A percentile compares a stretch with the other conserved stretches of the same genome.
Conservation (phyloP, 257 asterid species). For the Nicotiana tabacum region DNA sequence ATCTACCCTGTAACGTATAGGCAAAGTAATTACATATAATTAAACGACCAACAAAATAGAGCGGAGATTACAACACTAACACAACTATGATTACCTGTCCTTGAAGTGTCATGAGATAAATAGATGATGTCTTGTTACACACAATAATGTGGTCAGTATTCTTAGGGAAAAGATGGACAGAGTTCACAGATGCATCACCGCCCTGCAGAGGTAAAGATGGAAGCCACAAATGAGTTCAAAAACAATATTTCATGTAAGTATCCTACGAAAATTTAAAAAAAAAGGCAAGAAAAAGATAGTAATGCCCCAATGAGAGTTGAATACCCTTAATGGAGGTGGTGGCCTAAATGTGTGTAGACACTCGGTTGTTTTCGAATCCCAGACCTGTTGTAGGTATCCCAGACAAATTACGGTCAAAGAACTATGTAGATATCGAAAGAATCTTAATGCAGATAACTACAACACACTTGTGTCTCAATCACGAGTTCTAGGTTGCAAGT, state of each 20-base stretch:
- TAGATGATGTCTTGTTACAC: conserved; percentile 89
- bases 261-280: background rate
- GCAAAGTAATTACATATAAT: too few species aligned
- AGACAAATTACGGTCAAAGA: conserved; percentile 2
- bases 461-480: background rate
- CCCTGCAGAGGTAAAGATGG: conserved; percentile 47
- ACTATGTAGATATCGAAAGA: background rate
- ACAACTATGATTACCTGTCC: conserved; percentile 65
- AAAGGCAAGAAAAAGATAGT: background rate
- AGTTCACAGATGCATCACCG: conserved; percentile 93
- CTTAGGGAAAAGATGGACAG: conserved; percentile 85
- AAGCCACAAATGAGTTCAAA: background rate
- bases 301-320: conserved; percentile 14
- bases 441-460: background rate
- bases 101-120: conserved; percentile 90
- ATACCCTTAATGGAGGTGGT: conserved; percentile 97
- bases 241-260: background rate
- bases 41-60: background rate
- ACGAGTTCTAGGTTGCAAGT: background rate
- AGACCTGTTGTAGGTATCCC: conserved; percentile 49
- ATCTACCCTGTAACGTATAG: too few species aligned
- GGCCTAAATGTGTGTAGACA: conserved; percentile 94
- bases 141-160: conserved; percentile 84
- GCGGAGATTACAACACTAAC: background rate
- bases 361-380: conserved; percentile 90